Evolutionary conservation across 1,139 yeast species (phyloP), one percentile per base, ranked within the genome.

Genomic region (Williopsis jadinii): DNA sequence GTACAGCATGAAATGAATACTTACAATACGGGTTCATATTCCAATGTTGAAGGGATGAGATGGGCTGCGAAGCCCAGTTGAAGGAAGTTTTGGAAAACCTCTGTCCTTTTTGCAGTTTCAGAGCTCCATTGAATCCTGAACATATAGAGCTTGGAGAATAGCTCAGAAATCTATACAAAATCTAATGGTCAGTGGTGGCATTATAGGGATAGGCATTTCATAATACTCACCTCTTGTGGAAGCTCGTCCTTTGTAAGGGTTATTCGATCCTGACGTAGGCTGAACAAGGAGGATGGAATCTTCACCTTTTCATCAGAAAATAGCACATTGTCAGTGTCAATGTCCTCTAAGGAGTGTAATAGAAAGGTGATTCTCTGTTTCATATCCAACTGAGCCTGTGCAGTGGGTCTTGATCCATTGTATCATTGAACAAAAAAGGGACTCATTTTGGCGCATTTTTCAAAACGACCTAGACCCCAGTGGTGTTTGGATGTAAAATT

Each of bases 61-160:
- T 53, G 43, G 0, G 48, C 42, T 9, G 47, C 41, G 15, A 49
- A 34, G 5, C 58, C 58, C 27, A 34, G 39, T 5, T 34, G 39
- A 2, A 44, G 47, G 33, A 35, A 52, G 37, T 52, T 49, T 30
- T 53, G 57, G 24, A 50, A 51, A 3, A 44, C 35, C 3, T 41
- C 35, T 14, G 39, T 38, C 5, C 34, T 38, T 1, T 35, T 11
- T 5, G 49, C 37, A 1, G 40, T 41, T 3, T 30, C 6, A 26
- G 40, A 30, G 9, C 45, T 28, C 55, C 55, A 53, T 29, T 50
- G 54, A 1, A 53, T 24, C n/a, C 53, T 41, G 14, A 52, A 35
- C 42, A 42, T 37, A 34, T 47, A 51, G 3, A 52, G 30, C 14
- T 47, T 41, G 6, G 32, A 30, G 9, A 53, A 38, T 6, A 47